Base-by-base conservation (phyloP, 2,329 filamentous ascomycete species). In the Penicillium capsulatum region DNA sequence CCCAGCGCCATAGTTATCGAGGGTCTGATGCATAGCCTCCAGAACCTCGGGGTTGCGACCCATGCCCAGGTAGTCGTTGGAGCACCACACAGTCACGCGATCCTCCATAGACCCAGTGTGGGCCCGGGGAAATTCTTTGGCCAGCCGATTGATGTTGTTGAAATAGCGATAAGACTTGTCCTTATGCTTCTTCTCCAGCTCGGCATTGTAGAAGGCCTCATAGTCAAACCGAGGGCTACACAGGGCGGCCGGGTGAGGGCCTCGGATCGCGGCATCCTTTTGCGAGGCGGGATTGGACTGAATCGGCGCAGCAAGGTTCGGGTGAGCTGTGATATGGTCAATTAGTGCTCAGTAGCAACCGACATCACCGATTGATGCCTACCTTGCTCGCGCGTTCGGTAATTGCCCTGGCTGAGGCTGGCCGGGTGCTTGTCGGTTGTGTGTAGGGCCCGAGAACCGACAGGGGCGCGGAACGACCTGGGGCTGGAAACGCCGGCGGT, bases 151-250 rank as follows among this genome's bases (percentile, higher is more conserved):
- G 80, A 98, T 98, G 75, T 98, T 98, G 77, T 98, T 98, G 76
- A 98, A 98, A 74, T 97, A 97, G 61, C 92, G 87, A 74, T 98
- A 98, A 36, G 90, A 96, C 74, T 96, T 97, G 77, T 98, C 92
- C 76, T 94, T 90, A 77, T 95, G 92, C 74, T 98, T 98, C 79
- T 96, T 97, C 57, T 96, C 88, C 54, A 98, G 71, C 67, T 98
- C 91, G 46, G 73, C 73, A 51, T 83, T 72, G 71, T 97, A 98
- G 69, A 96, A 98, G 32, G 67, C 79, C 58, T 95, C 82, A 60
- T 98, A 98, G 67, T 97, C 78, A 68, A 96, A 98, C 59, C 82
- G 86, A 43, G 66, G 61, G 16, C 67, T 58, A 24, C 66, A 61
- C 9, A 72, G 72, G 22, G 74, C 74, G 29, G 67, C 60, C 3